phyloP scores from a whole-genome alignment of 257 asterid genomes.

The Solanum dulcamara region DNA sequence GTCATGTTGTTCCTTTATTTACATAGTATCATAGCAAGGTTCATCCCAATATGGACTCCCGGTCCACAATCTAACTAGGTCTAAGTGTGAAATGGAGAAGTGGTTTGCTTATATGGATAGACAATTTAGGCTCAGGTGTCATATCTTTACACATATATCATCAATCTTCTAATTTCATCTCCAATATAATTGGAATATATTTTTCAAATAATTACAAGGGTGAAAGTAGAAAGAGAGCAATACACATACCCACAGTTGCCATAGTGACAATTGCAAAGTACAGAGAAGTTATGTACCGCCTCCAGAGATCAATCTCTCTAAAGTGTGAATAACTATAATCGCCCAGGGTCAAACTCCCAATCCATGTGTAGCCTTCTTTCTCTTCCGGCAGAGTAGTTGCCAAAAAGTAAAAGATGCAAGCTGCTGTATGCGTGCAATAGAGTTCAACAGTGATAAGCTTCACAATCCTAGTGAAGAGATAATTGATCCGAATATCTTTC shows the following conservation, averaged over 20 bases:
- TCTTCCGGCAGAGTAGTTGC: conserved; percentile 79
- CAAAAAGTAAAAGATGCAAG: conserved; percentile 87
- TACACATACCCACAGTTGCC: conserved; percentile 89
- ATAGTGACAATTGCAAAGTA: conserved; percentile 90
- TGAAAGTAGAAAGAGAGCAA: not conserved
- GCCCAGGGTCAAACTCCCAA: conserved; percentile 84
- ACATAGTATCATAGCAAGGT: too few relatives aligned
- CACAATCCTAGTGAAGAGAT: conserved; percentile 66
- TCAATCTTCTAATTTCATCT: not conserved
- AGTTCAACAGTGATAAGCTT: conserved; percentile 78
- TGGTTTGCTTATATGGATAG: too few relatives aligned
- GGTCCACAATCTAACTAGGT: too few relatives aligned
- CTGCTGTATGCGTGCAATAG: conserved; percentile 96
- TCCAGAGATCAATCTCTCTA: conserved; percentile 82
- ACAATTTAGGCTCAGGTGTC: too few relatives aligned
- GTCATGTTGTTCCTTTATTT: too few relatives aligned
- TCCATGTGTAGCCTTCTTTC: conserved; percentile 94
- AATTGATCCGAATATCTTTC: conserved; percentile 85
- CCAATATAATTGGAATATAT: not conserved
- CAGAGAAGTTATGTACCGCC: conserved; percentile 68
- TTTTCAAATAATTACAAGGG: not conserved
- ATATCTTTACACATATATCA: too few relatives aligned
- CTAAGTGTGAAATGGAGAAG: too few relatives aligned
- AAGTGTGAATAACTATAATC: conserved; percentile 66
- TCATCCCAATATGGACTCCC: too few relatives aligned